Percentiles rank a stretch among this genome's conserved stretches.
Conservation (phyloP, 169 alveolate species). For the Babesia caballi region DNA sequence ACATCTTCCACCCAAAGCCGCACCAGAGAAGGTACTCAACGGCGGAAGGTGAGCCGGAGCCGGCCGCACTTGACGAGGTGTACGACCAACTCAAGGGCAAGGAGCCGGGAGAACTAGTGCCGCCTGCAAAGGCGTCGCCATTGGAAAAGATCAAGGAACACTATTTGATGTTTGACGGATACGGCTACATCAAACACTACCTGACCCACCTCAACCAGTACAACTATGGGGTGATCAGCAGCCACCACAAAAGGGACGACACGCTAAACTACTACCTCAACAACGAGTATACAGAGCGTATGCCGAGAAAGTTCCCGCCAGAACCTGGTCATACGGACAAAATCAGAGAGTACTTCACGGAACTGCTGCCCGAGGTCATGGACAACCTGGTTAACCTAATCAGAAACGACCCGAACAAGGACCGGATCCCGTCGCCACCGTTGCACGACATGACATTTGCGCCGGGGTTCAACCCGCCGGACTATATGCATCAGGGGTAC, state of each 20-base stretch:
- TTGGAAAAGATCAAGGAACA: slow-evolving; percentile 25
- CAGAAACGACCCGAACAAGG: slow-evolving; percentile 61
- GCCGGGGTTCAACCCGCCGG: slow-evolving; percentile 41
- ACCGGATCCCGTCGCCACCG: slow-evolving; percentile 63
- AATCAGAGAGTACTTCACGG: slow-evolving; percentile 34
- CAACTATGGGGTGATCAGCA: slow-evolving; percentile 49
- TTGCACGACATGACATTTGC: slow-evolving; percentile 47
- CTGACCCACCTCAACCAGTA: slow-evolving; percentile 39
- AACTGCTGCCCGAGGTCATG: slow-evolving; percentile 46
- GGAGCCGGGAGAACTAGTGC: not conserved
- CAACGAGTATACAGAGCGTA: slow-evolving; percentile 41
- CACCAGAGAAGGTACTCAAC: not conserved
- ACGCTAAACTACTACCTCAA: slow-evolving; percentile 47
- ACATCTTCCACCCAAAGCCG: not conserved
- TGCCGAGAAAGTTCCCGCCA: slow-evolving; percentile 53
- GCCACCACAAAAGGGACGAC: slow-evolving; percentile 39
- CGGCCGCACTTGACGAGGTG: not conserved
- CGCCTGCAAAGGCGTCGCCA: slow-evolving; percentile 10
- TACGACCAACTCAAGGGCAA: slow-evolving; percentile 18
- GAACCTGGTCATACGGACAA: slow-evolving; percentile 1
- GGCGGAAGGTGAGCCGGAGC: slow-evolving; percentile 15
- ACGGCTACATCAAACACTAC: slow-evolving; percentile 53
- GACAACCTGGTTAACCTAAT: slow-evolving; percentile 55
- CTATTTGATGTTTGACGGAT: slow-evolving; percentile 53
- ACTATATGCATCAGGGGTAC: slow-evolving; percentile 20